phyloP scores from a whole-genome alignment of 2,329 filamentous ascomycete species.

The Aspergillus oerlinghausenensis region DNA sequence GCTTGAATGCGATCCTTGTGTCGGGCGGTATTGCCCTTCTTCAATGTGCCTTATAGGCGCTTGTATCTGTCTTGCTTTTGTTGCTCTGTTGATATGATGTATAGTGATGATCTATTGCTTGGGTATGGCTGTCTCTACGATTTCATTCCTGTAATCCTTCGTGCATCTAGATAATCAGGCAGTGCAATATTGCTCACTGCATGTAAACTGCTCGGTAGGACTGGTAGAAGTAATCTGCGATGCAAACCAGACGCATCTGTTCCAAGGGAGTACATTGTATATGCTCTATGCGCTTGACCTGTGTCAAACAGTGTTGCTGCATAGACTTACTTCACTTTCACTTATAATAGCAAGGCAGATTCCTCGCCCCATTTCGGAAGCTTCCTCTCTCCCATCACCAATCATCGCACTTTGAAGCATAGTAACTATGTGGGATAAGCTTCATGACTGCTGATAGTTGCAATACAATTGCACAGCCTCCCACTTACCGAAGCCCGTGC shows the following conservation, averaged over 20 bases:
- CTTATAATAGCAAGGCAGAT: background rate
- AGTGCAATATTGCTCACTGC: too few species aligned
- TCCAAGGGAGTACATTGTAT: too few species aligned
- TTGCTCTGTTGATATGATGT: background rate
- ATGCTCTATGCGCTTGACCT: background rate
- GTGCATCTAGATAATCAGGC: background rate
- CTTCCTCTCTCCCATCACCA: background rate
- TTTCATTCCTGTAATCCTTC: too few species aligned
- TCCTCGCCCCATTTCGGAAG: background rate
- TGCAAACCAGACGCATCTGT: too few species aligned
- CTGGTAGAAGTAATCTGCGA: too few species aligned
- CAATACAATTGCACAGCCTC: background rate
- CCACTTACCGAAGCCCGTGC: background rate
- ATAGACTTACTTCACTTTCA: background rate
- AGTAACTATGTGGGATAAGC: background rate
- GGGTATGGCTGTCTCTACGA: too few species aligned
- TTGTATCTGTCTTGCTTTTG: background rate
- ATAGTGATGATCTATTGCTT: background rate
- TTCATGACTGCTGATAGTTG: background rate
- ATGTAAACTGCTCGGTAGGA: background rate
- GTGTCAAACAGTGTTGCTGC: background rate
- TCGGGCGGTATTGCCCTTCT: background rate
- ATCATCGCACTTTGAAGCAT: background rate
- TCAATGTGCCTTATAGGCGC: background rate
- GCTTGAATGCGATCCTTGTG: background rate